phyloP scores from a whole-genome alignment of 306 rosid genomes.

The Carpinus fangiana region DNA sequence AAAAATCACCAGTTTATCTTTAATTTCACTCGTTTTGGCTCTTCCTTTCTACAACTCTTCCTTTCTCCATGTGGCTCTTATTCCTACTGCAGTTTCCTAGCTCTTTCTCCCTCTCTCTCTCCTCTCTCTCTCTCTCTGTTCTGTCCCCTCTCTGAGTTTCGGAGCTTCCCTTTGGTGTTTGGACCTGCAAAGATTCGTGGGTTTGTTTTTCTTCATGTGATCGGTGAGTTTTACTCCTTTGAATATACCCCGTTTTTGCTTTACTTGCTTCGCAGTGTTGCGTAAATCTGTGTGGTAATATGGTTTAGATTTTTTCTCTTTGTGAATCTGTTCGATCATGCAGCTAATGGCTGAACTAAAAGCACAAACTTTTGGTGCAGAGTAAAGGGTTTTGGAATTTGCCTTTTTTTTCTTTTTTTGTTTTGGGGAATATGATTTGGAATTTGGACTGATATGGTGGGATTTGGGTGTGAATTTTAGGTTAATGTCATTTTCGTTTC shows the following conservation, averaged over 20 bases:
- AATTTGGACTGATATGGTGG: slow-evolving; percentile 37
- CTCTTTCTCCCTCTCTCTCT: slow-evolving; percentile 33
- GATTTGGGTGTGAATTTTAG: slow-evolving; percentile 24
- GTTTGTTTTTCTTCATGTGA: slow-evolving; percentile 25
- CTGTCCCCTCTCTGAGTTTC: slow-evolving; percentile 18
- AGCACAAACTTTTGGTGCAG: slow-evolving; percentile 7
- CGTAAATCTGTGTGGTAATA: slow-evolving; percentile 15
- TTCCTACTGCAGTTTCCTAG: slow-evolving; percentile 47
- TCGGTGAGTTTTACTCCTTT: slow-evolving; percentile 51
- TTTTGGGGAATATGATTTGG: slow-evolving; percentile 17
- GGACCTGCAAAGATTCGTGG: slow-evolving; percentile 14
- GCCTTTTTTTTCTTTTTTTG: not conserved
- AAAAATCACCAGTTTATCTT: slow-evolving; percentile 20
- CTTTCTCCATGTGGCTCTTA: slow-evolving; percentile 55
- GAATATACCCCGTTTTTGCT: not conserved
- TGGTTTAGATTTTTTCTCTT: slow-evolving; percentile 7
- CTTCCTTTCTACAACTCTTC: slow-evolving; percentile 28
- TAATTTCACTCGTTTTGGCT: slow-evolving; percentile 55
- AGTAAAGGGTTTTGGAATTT: slow-evolving; percentile 44
- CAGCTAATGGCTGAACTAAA: not conserved
- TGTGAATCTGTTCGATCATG: slow-evolving; percentile 7
- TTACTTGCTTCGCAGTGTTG: slow-evolving; percentile 14
- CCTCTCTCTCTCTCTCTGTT: slow-evolving; percentile 24
- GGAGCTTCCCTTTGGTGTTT: slow-evolving; percentile 18
- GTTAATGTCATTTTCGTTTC: slow-evolving; percentile 23